Base-by-base conservation (phyloP, 805 yeast species). In the Vanderwaltozyma tropicalis region DNA sequence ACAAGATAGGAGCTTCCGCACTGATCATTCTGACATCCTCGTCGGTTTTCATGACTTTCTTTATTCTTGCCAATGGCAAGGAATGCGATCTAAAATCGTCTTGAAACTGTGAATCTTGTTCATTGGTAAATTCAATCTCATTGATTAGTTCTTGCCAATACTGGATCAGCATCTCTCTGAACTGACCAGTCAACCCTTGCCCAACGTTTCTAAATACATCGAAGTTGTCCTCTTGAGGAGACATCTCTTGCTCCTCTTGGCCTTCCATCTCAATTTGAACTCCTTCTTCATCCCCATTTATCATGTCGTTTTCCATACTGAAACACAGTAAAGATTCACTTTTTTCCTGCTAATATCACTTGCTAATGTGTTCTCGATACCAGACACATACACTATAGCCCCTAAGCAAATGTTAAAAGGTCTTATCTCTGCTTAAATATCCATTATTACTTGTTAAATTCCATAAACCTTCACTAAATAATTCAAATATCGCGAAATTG, bases 61-160 rank as follows among this genome's bases (percentile, higher is more conserved):
- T 89, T 51, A 92, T 92, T 49, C 99, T 72, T 5, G 98, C 98
- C 39, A 92, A 68, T 14, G 99, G 99, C 44, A 92, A 67, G 45
- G 88, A 95, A 57, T 92, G 96, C 47, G 85, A 83, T 59, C 86
- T 88, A 64, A 89, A 92, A 57, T 85, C 94, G 55, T 85, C 95
- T 41, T 80, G 85, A 50, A 86, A 55, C 53, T 41, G 41, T 11
- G 57, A 51, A 7, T 66, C 71, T n/a, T 73, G 71, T 61, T 92
- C 98, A 28, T 60, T 60, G 10, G 60, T 52, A 14, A 49, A 40
- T 38, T 60, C 62, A 35, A 92, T 86, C 38, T 80, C 74, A 54
- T 86, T 86, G 59, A 92, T 88, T 12, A 94, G 80, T 49, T 84
- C 94, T 63, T 92, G 98, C 98, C 98, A 92, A 59, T 89, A 92